Evolutionary conservation across 208 protist genomes (phyloP).

Genomic region (Crithidia fasciculata): DNA sequence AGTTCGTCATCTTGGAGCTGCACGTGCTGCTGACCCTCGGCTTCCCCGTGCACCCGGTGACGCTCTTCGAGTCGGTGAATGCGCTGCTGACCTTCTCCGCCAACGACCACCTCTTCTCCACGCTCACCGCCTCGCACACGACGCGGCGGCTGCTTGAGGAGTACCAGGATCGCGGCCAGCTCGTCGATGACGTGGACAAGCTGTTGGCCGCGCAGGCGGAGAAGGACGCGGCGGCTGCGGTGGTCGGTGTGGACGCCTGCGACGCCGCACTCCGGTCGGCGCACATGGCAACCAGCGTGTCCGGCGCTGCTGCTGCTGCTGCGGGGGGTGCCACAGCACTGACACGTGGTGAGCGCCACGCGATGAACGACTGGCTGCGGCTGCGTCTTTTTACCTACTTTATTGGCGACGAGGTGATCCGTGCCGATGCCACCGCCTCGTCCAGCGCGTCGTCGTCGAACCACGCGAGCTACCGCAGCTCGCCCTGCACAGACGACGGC

Average conservation of each 20-base stretch:
- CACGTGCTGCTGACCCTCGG: constrained; percentile 40
- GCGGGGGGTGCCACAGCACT: not conserved
- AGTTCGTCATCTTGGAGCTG: constrained; percentile 66
- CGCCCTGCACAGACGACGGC: constrained; percentile 2
- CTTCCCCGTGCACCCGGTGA: constrained; percentile 48
- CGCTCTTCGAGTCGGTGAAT: constrained; percentile 56
- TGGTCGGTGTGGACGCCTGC: not conserved
- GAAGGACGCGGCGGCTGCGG: constrained; percentile 20
- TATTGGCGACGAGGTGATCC: constrained; percentile 50
- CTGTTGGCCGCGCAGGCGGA: constrained; percentile 20
- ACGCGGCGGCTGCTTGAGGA: constrained; percentile 32
- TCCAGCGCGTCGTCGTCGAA: constrained; percentile 6
- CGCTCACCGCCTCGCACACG: constrained; percentile 29
- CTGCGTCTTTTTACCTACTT: constrained; percentile 41
- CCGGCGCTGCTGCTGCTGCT: not conserved
- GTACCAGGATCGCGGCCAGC: constrained; percentile 31
- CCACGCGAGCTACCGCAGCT: not conserved
- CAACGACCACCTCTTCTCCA: constrained; percentile 36
- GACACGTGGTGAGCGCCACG: constrained; percentile 4
- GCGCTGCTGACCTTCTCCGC: constrained; percentile 52
- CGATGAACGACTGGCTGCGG: constrained; percentile 38
- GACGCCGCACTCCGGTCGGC: constrained; percentile 2
- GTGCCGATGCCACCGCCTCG: constrained; percentile 19
- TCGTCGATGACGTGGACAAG: constrained; percentile 26
- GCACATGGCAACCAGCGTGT: not conserved